These are phyloP conservation scores for Hypomontagnella submonticulosa DNA, from an alignment of 495 filamentous ascomycete species.

Conservation along the genomic window DNA sequence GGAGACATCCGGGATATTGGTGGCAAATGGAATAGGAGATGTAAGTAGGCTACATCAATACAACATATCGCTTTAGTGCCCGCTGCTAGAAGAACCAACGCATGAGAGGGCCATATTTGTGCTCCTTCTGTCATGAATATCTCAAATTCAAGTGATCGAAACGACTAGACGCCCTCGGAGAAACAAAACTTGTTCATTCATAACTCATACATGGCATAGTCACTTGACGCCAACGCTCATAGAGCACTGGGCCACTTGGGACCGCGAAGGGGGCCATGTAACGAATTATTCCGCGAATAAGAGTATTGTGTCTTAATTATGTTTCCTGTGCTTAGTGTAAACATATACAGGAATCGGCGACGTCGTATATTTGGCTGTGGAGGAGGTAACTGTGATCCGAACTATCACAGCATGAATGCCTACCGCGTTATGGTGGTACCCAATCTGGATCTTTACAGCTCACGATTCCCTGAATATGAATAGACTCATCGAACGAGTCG, in stretches of 20 bases:
- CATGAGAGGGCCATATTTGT: neutral
- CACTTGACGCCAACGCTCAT: neutral
- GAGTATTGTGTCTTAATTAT: neutral
- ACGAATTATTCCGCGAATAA: conserved; percentile 5
- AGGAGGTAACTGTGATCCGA: conserved; percentile 13
- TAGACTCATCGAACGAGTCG: neutral
- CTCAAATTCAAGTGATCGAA: conserved; percentile 8
- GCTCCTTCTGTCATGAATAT: neutral
- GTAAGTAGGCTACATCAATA: conserved; percentile 3
- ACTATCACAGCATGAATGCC: conserved; percentile 1
- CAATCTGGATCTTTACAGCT: conserved; percentile 11
- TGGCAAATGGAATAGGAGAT: conserved; percentile 8
- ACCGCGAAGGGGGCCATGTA: neutral
- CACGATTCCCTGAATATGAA: conserved; percentile 14
- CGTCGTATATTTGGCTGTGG: conserved; percentile 7
- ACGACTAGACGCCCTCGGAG: conserved; percentile 2
- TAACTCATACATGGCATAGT: neutral
- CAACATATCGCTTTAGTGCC: conserved; percentile 1
- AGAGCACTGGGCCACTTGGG: neutral
- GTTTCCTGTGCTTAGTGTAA: conserved; percentile 34
- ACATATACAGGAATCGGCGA: conserved; percentile 12
- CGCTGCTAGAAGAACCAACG: neutral
- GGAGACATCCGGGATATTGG: conserved; percentile 6
- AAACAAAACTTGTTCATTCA: conserved; percentile 1
- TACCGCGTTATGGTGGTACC: neutral